These are phyloP conservation scores for Calonectria pauciramosa DNA, from an alignment of 2,329 filamentous ascomycete species.

Conservation along the genomic window DNA sequence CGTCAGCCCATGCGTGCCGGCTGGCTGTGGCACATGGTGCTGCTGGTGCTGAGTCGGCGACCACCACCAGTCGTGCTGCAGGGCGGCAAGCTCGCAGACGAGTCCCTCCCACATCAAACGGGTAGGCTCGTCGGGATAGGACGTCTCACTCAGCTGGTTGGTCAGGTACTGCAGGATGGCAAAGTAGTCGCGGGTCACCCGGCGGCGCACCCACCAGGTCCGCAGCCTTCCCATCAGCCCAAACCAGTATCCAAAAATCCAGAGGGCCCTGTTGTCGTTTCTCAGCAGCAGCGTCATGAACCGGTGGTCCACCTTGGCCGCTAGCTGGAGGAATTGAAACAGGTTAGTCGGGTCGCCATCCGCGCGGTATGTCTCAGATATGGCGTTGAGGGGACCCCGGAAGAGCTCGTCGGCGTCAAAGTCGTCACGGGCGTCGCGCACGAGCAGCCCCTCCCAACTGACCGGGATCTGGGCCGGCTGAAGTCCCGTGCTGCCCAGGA, in stretches of 20 bases:
- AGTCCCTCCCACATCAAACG: neutral
- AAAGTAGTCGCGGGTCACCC: conserved; percentile 7
- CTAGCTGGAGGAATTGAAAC: conserved; percentile 10
- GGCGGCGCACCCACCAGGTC: conserved; percentile 19
- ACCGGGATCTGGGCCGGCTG: conserved; percentile 12
- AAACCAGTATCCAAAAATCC: conserved; percentile 17
- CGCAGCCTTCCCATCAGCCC: neutral
- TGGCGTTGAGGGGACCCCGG: neutral
- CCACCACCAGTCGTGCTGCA: neutral
- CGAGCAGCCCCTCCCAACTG: conserved; percentile 5
- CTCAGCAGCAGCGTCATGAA: neutral
- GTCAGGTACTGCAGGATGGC: neutral
- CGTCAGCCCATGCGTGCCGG: neutral
- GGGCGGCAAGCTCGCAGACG: neutral
- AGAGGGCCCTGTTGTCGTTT: conserved; percentile 11
- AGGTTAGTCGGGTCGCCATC: neutral
- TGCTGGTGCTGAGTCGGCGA: neutral
- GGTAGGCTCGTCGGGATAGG: neutral
- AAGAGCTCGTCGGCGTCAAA: conserved; percentile 5
- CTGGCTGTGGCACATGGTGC: neutral
- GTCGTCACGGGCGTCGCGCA: neutral
- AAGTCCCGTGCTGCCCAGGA: neutral
- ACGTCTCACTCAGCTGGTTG: neutral
- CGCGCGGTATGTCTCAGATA: neutral
- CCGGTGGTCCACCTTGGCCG: neutral